Evolutionary conservation across 2,329 filamentous ascomycete species (phyloP), one percentile per base, ranked within the genome.

Genomic region (Purpureocillium takamizusanense): DNA sequence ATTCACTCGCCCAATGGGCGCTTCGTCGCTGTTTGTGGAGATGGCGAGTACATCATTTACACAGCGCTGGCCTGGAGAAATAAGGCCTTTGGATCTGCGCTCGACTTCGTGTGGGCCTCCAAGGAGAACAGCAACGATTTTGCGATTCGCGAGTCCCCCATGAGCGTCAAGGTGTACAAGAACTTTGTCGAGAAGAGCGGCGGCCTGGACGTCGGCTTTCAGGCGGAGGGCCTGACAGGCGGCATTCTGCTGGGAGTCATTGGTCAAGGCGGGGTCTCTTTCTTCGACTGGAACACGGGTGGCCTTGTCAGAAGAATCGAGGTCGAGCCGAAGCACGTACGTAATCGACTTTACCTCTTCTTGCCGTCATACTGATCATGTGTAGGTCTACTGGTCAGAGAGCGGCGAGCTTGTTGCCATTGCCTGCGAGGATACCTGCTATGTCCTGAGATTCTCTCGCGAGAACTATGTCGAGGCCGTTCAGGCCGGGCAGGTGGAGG

Each of bases 51-150:
- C 66, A 97, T 97, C 60, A 95, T 97, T 54, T 97, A 97, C 68
- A 97, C 92, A 21, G 89, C 92, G 40, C 74, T 97, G 42, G 90
- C 90, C 3, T 94, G 94, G 76, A 81, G 92, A 58, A 97, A 98
- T 66, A 95, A 97, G 69, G 88, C 88, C 4, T 98, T 98, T 54
- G 92, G 92, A 16, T 89, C 86, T 31, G 92, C 90, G 7, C 68
- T 97, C 37, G 92, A 98, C 64, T 98, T 98, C 60, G 89, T 86
- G 10, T 98, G 92, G 92, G 90, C 84, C 0, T 86, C 86, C 33
- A 95, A 95, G 64, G 90, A 95, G 42, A 95, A 95, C 65, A 94
- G 87, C 67, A 97, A 95, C 61, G 92, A 98, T 60, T 97, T 94
- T 56, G 92, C 92, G 30, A 97, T 98, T 51, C 83, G 92, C 28